These are phyloP conservation scores for Ogataea sp. DNA, from an alignment of 805 yeast genomes.

Conservation along the genomic window DNA sequence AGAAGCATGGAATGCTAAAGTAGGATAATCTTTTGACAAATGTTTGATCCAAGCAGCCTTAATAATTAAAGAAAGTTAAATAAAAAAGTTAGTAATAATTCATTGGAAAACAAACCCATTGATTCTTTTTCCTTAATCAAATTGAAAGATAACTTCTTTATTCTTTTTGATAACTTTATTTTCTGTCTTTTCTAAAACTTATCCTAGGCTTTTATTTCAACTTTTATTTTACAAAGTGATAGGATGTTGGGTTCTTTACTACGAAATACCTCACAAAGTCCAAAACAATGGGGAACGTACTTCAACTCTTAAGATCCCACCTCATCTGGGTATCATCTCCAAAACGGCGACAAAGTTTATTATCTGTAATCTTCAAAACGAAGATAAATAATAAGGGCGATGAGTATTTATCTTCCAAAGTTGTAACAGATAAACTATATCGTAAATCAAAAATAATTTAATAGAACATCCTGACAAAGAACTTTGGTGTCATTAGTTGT, in stretches of 20 bases:
- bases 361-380: constrained; percentile 37
- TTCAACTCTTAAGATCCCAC: constrained; percentile 83
- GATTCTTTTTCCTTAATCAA: too few species aligned
- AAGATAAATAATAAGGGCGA: constrained; percentile 37
- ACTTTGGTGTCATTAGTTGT: constrained; percentile 85
- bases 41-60: constrained; percentile 99
- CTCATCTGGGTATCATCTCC: constrained; percentile 28
- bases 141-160: not conserved
- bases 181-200: not conserved
- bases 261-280: constrained; percentile 49
- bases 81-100: not conserved
- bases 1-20: constrained; percentile 96
- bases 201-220: not conserved
- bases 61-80: not conserved
- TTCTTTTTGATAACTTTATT: not conserved
- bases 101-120: too few species aligned
- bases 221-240: too few species aligned
- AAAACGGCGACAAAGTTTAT: constrained; percentile 27
- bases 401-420: constrained; percentile 81
- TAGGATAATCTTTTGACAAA: constrained; percentile 84
- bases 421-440: constrained; percentile 86
- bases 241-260: constrained; percentile 91
- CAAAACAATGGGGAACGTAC: constrained; percentile 24
- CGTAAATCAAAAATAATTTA: constrained; percentile 21
- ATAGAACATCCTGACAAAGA: constrained; percentile 70